Percentiles rank a stretch among this genome's conserved stretches.
These are phyloP conservation scores for Fusarium concolor DNA, from an alignment of 2,329 filamentous ascomycete species.

Conservation along the genomic window DNA sequence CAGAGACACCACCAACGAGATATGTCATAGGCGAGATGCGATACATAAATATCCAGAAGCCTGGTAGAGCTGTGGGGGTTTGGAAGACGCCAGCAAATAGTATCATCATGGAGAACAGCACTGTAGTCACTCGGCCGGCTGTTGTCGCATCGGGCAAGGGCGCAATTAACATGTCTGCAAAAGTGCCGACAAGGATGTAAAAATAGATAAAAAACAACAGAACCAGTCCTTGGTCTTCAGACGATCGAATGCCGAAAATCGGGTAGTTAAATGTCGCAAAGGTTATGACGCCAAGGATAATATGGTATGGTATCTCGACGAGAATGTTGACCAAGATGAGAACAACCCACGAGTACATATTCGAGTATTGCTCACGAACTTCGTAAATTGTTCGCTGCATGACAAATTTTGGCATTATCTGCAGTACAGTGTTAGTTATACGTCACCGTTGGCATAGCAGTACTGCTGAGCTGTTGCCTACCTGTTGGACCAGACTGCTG, in stretches of 20 bases:
- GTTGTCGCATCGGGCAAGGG: conserved; percentile 77
- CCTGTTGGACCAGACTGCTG: conserved; percentile 74
- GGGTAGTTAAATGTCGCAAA: conserved; percentile 78
- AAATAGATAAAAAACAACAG: conserved; percentile 73
- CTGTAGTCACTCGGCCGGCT: conserved; percentile 66
- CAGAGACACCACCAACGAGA: conserved; percentile 6
- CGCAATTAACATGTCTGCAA: conserved; percentile 78
- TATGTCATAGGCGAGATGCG: conserved; percentile 4
- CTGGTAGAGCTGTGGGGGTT: conserved; percentile 66
- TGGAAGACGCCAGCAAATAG: conserved; percentile 75
- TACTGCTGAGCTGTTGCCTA: conserved; percentile 8
- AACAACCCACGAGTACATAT: conserved; percentile 79
- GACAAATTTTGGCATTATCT: conserved; percentile 81
- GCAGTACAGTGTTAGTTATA: conserved; percentile 3
- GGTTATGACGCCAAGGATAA: conserved; percentile 70
- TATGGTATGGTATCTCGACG: conserved; percentile 78
- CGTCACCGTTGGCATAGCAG: background rate
- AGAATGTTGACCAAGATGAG: conserved; percentile 78
- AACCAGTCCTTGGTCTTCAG: conserved; percentile 71
- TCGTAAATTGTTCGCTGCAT: conserved; percentile 80
- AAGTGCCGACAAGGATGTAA: conserved; percentile 77
- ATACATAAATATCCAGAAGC: conserved; percentile 84
- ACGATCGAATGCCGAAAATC: conserved; percentile 59
- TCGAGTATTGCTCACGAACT: conserved; percentile 78
- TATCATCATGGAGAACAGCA: conserved; percentile 66